Percentiles rank a stretch among this genome's conserved stretches.
phyloP scores from a whole-genome alignment of 2,329 filamentous ascomycete species.

The Stemphylium beticola region DNA sequence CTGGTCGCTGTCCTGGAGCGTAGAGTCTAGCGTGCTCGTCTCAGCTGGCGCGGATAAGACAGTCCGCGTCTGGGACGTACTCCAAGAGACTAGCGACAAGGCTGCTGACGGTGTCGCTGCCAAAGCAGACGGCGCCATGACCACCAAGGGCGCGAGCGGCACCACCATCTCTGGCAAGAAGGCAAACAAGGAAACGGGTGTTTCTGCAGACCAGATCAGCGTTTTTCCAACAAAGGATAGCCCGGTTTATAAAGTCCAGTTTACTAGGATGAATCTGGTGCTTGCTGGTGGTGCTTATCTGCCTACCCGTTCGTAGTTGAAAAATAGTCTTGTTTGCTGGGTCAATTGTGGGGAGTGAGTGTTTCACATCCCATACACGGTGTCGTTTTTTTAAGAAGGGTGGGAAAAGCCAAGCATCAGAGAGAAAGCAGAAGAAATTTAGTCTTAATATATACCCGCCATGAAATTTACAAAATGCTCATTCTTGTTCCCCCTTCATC shows the following conservation, averaged over 20 bases:
- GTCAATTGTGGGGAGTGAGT: too few relatives aligned
- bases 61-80: constrained; percentile 92
- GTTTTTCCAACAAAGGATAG: constrained; percentile 97
- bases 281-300: constrained; percentile 78
- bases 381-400: too few relatives aligned
- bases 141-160: constrained; percentile 57
- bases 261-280: constrained; percentile 94
- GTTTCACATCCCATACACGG: too few relatives aligned
- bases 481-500: too few relatives aligned
- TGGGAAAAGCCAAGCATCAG: too few relatives aligned
- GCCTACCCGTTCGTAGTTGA: constrained; percentile 44
- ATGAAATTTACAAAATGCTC: too few relatives aligned
- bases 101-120: constrained; percentile 56
- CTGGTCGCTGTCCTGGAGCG: constrained; percentile 90
- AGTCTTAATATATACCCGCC: too few relatives aligned
- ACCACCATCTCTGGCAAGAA: constrained; percentile 61
- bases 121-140: constrained; percentile 60
- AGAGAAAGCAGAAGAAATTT: too few relatives aligned
- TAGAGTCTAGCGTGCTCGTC: constrained; percentile 87
- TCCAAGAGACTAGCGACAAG: constrained; percentile 66
- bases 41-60: constrained; percentile 92
- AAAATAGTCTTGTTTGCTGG: too few relatives aligned
- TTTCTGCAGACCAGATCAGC: constrained; percentile 91
- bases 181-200: constrained; percentile 86
- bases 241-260: constrained; percentile 89